phyloP scores from a whole-genome alignment of 2,329 filamentous ascomycete species.

The Chlorencoelia australis region DNA sequence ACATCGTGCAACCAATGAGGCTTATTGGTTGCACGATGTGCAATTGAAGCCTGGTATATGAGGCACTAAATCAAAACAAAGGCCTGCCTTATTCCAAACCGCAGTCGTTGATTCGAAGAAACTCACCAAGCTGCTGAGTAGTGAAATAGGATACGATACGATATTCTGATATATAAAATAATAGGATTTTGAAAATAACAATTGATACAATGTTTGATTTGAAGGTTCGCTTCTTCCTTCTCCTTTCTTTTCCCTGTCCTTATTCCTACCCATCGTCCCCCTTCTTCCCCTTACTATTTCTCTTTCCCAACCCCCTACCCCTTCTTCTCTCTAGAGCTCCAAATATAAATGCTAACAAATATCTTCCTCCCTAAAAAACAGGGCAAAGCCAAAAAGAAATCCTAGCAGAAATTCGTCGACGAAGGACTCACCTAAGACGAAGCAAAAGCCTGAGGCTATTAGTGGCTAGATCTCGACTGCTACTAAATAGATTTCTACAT shows the following conservation, averaged over 20 bases:
- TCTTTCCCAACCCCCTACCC: conserved; percentile 27
- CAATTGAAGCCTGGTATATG: too few relatives aligned
- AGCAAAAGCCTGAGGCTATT: conserved; percentile 61
- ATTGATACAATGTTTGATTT: conserved; percentile 50
- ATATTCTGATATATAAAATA: not conserved
- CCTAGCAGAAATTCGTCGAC: conserved; percentile 64
- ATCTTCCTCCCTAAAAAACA: conserved; percentile 3
- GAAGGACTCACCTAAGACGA: conserved; percentile 48
- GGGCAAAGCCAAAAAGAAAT: conserved; percentile 71
- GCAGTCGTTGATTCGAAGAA: conserved; percentile 56
- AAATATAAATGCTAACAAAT: not conserved
- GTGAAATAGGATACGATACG: conserved; percentile 29
- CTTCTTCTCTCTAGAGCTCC: not conserved
- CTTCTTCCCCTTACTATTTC: not conserved
- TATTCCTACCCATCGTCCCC: not conserved
- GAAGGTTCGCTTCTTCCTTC: conserved; percentile 35
- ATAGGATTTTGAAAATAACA: not conserved
- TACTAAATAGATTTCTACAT: not conserved
- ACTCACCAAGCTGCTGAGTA: conserved; percentile 52
- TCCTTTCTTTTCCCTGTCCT: too few relatives aligned
- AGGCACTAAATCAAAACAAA: not conserved
- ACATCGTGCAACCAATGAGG: too few relatives aligned
- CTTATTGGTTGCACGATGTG: too few relatives aligned
- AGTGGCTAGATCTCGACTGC: too few relatives aligned
- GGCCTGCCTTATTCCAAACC: conserved; percentile 36